phyloP scores from a whole-genome alignment of 2,329 filamentous ascomycete genomes.

The Penicillium brevicompactum region DNA sequence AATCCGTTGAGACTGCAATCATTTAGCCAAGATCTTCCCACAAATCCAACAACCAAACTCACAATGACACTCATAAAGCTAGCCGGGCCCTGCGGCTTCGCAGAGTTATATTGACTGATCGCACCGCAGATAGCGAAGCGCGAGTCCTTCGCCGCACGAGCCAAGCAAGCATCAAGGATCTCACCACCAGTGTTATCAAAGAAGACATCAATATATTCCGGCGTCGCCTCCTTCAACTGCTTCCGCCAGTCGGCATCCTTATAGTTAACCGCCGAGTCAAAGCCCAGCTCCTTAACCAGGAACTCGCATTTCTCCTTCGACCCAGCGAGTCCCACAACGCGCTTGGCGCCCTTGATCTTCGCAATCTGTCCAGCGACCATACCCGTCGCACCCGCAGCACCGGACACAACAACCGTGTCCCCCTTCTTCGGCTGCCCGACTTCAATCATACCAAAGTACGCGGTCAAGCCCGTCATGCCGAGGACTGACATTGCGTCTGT shows the following conservation, averaged over 20 bases:
- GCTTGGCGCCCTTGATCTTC: constrained; percentile 66
- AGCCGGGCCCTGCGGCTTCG: constrained; percentile 58
- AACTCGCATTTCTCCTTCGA: constrained; percentile 68
- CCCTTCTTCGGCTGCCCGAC: constrained; percentile 69
- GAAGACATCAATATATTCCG: constrained; percentile 66
- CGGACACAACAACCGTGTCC: constrained; percentile 75
- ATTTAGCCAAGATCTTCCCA: constrained; percentile 14
- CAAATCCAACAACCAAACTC: constrained; percentile 17
- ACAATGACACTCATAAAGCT: constrained; percentile 47
- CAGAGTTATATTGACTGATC: constrained; percentile 70
- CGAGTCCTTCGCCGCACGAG: constrained; percentile 62
- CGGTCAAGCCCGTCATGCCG: constrained; percentile 71
- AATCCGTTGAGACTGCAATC: constrained; percentile 36
- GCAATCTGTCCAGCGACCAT: constrained; percentile 77
- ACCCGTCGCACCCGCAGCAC: constrained; percentile 77
- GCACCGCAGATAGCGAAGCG: constrained; percentile 72
- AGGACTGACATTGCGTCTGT: constrained; percentile 65
- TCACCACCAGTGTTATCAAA: constrained; percentile 76
- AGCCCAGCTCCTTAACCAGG: constrained; percentile 65
- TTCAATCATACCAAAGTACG: constrained; percentile 73
- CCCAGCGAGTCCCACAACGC: constrained; percentile 67
- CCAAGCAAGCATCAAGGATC: constrained; percentile 67
- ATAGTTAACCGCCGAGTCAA: constrained; percentile 70
- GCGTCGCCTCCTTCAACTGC: constrained; percentile 62
- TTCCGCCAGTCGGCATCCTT: constrained; percentile 64